Evolutionary conservation across 371 early-diverging fungal species (phyloP), one percentile per base, ranked within the genome.

Genomic region (Mycotypha africana): DNA sequence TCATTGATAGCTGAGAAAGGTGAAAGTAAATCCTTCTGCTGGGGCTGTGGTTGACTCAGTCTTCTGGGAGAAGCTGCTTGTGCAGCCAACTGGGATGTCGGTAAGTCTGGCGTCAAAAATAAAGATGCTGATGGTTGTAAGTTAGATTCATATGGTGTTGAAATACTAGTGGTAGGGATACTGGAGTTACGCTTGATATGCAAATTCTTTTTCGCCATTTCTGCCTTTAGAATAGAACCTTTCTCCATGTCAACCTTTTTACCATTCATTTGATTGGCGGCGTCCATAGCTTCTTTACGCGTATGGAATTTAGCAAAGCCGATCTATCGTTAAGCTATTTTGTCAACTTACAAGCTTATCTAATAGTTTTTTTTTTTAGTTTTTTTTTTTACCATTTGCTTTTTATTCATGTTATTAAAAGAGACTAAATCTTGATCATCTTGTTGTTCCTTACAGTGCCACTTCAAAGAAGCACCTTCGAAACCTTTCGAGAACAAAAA

Each of bases 401-500:
- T 90, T 56, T 84, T 74, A 28, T 66, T 70, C 6, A 32, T 6
- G 7, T 30, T 49, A 15, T 35, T 20, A 5, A 34, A 12, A 33
- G 20, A 9, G 9, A 34, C 8, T 31, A 40, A 22, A 3, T 41
- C 45, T 20, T 22, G 47, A 40, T 67, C 67, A 12, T 67, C 65
- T 20, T 74, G 69, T 25, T 74, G 73, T 25, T 83, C 84, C 47
- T 74, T 77, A 43, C 74, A 65, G 31, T 90, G 91, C 50, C 81
- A 77, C 69, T 95, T 95, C 41, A 97, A 73, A 1, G 91, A 88
- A 4, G 95, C 94, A 2, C 91, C 95, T 67, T 95, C 95, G 58
- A 95, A 97, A 1, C 97, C 98, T 14, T 88, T 82, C 9, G 86
- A 85, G 60, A 97, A 96, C 4, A 82, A 86, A 72, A 97, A 97